Percentiles rank a stretch among this genome's conserved stretches.
Evolutionary conservation across 225 moss, liverwort and hornwort genomes (phyloP).

Genomic region (Thuidium tamariscinum): DNA sequence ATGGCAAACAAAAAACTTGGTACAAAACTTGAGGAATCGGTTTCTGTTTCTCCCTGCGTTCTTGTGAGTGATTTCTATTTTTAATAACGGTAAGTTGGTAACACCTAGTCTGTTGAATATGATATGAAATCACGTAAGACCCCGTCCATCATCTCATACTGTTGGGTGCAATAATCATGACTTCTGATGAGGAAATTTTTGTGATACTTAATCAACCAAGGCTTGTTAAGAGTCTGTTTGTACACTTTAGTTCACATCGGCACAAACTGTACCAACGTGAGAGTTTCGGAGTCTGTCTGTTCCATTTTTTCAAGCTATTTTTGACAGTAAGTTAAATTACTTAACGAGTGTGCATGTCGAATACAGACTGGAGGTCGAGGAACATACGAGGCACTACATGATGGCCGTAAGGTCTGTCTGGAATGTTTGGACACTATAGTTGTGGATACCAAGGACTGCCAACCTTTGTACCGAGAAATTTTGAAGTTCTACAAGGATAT

Average conservation of each 20-base stretch:
- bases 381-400: constrained; percentile 17
- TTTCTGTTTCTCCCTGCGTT: background rate
- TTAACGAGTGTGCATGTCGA: background rate
- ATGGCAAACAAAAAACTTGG: background rate
- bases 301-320: background rate
- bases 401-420: constrained; percentile 48
- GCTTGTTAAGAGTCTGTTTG: background rate
- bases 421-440: constrained; percentile 44
- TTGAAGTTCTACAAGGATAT: constrained; percentile 35
- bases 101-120: background rate
- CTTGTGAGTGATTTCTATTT: background rate
- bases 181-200: background rate
- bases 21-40: background rate
- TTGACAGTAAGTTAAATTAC: background rate
- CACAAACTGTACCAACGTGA: background rate
- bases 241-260: background rate
- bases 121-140: background rate
- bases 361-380: constrained; percentile 47
- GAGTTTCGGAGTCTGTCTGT: background rate
- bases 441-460: constrained; percentile 32
- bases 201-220: background rate
- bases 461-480: constrained; percentile 43
- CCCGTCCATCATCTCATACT: background rate
- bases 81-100: background rate
- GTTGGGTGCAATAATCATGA: background rate